phyloP scores from a whole-genome alignment of 129 eudicot genomes.

The Logfia minima region DNA sequence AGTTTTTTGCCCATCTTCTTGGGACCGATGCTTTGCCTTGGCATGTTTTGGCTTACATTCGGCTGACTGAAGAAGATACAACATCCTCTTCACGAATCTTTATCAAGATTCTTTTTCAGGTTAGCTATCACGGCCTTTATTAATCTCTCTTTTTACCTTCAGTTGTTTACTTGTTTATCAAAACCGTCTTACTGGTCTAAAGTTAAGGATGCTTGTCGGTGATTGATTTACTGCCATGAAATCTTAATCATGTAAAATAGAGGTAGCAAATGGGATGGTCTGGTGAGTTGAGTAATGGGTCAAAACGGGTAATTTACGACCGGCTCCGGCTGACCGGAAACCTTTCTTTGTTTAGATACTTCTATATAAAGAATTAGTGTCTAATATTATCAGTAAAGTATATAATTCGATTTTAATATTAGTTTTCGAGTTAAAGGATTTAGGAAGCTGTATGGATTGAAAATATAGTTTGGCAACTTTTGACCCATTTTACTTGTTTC shows the following conservation, averaged over 20 bases:
- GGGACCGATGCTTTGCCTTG: conserved; percentile 94
- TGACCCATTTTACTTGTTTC: neutral
- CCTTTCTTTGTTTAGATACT: too few relatives aligned
- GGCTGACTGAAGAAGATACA: conserved; percentile 88
- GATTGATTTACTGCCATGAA: neutral
- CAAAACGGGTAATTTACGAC: neutral
- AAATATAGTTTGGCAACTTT: neutral
- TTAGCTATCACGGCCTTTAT: conserved; percentile 17
- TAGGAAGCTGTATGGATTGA: neutral
- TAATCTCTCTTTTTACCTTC: neutral
- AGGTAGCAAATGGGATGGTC: neutral
- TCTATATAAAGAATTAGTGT: neutral
- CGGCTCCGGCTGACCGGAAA: neutral
- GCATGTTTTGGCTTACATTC: conserved; percentile 81
- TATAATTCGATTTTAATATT: too few relatives aligned
- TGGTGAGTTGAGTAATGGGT: neutral
- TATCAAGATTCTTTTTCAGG: conserved; percentile 96
- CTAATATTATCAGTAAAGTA: too few relatives aligned
- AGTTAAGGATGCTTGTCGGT: neutral
- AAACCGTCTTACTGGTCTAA: neutral
- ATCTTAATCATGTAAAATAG: neutral
- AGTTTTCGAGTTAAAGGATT: neutral
- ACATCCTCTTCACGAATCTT: conserved; percentile 95
- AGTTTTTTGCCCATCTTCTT: conserved; percentile 90
- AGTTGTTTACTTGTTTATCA: neutral